These are phyloP conservation scores for Amphibolis antarctica DNA, from an alignment of 106 monocot species.

Conservation along the genomic window DNA sequence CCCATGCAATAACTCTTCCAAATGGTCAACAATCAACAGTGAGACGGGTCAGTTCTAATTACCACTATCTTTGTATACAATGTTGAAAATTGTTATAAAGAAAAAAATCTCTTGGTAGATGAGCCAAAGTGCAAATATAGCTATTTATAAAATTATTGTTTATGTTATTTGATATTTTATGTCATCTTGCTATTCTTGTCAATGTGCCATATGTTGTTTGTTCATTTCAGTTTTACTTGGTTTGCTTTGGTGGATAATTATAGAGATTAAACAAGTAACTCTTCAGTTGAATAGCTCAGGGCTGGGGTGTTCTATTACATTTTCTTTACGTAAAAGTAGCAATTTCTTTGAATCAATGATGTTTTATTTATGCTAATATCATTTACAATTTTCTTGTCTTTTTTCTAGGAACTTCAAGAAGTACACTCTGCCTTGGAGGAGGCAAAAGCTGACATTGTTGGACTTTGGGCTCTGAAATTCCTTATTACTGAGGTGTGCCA, in stretches of 20 bases:
- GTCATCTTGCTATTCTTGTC: neutral
- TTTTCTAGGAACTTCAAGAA: constrained; percentile 87
- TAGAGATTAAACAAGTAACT: too few species aligned
- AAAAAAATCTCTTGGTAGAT: neutral
- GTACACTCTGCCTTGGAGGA: constrained; percentile 86
- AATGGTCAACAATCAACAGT: constrained; percentile 86
- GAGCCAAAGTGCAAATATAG: too few species aligned
- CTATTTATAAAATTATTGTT: neutral
- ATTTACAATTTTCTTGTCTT: neutral
- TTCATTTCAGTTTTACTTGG: neutral
- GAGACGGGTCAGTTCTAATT: constrained; percentile 43
- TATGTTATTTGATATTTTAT: neutral
- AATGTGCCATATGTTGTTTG: neutral
- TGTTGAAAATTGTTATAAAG: neutral
- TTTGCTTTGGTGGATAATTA: neutral
- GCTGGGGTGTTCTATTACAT: too few species aligned
- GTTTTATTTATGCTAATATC: too few species aligned
- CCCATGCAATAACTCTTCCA: constrained; percentile 80
- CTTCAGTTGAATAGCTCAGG: too few species aligned
- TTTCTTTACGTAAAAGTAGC: too few species aligned
- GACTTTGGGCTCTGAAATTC: constrained; percentile 90
- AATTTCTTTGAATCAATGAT: too few species aligned
- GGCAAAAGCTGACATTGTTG: constrained; percentile 99
- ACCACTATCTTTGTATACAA: neutral
- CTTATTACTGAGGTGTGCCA: constrained; percentile 58